Evolutionary conservation across 1,284 basidiomycete genomes (phyloP).

Genomic region (Trametes pubescens): DNA sequence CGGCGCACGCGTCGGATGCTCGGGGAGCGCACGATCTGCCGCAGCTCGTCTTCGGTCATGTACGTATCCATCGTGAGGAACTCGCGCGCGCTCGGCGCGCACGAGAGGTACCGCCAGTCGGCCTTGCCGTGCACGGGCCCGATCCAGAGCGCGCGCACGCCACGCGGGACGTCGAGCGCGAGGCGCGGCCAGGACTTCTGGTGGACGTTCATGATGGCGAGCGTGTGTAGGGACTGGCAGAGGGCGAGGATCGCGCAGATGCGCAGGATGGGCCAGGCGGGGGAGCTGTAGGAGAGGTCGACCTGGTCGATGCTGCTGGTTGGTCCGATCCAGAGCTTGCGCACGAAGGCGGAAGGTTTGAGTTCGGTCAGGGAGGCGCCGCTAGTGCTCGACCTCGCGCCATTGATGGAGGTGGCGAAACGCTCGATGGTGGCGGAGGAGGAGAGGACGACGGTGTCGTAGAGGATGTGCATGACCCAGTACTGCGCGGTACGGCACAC

Average conservation of each 20-base stretch:
- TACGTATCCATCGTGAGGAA: slow-evolving; percentile 46
- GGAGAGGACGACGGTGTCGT: slow-evolving; percentile 43
- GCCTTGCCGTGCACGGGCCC: slow-evolving; percentile 49
- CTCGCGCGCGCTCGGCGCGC: slow-evolving; percentile 34
- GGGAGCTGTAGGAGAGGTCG: slow-evolving; percentile 45
- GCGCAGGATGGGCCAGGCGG: slow-evolving; percentile 45
- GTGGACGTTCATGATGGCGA: slow-evolving; percentile 44
- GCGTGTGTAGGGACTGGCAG: slow-evolving; percentile 38
- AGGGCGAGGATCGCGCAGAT: slow-evolving; percentile 44
- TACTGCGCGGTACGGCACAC: slow-evolving; percentile 41
- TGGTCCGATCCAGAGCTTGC: slow-evolving; percentile 46
- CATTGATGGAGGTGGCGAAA: slow-evolving; percentile 35
- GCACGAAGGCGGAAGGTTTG: slow-evolving; percentile 35
- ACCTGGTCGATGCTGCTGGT: slow-evolving; percentile 31
- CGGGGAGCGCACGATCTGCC: slow-evolving; percentile 43
- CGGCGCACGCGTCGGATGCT: slow-evolving; percentile 42
- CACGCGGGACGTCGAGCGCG: slow-evolving; percentile 44
- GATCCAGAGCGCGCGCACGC: slow-evolving; percentile 43
- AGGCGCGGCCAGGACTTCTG: slow-evolving; percentile 45
- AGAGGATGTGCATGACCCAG: slow-evolving; percentile 46
- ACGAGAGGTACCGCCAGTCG: slow-evolving; percentile 40
- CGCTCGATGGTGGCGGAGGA: slow-evolving; percentile 37
- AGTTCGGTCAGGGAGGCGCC: slow-evolving; percentile 25
- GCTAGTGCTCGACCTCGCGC: neutral
- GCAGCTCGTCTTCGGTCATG: slow-evolving; percentile 48